Evolutionary conservation across 2,329 filamentous ascomycete species (phyloP), one percentile per base, ranked within the genome.

Genomic region (Sporothrix pallida): DNA sequence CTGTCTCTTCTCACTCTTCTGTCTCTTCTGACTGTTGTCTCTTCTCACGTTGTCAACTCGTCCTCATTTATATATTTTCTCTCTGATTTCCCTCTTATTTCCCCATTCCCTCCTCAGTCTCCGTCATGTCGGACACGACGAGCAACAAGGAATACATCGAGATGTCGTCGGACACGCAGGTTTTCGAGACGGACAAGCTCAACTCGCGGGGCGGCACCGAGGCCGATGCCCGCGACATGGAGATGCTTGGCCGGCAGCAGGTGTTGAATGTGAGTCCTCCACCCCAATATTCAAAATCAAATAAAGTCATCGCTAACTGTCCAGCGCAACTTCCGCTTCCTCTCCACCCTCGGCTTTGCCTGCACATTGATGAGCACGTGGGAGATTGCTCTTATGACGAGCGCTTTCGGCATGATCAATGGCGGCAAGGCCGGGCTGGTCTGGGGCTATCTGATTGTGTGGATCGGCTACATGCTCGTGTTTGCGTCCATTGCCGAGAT

Each of bases 371-470:
- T 87, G 76, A 84, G 84, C 68, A 87, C 87, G 0, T 89, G 87
- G 87, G 87, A 89, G 78, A 82, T 83, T 52, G 80, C 83, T 2
- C 78, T 86, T 52, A 80, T 84, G 74, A 82, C 81, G 0, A 79
- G 81, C 5, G 77, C 80, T 2, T 81, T 83, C 52, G 81, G 81
- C 7, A 80, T 85, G 23, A 76, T 80, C n/a, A 87, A 87, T 76
- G 87, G 87, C 8, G 87, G 87, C 15, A 84, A 85, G 0, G 86
- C 84, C 2, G 87, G 86, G 31, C 80, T 88, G 12, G 83, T 89
- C 56, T 89, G 86, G 81, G 83, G 86, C 3, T 88, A 84, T 72
- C 74, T 88, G 1, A 78, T 86, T 50, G 83, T 83, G 12, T 86
- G 85, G 83, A 77, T 83, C 46, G 86, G 86, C 3, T 84, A 82